Percentiles rank a stretch among this genome's conserved stretches.
Evolutionary conservation across 345 rosid species (phyloP).

Genomic region (Hibiscus trionum): DNA sequence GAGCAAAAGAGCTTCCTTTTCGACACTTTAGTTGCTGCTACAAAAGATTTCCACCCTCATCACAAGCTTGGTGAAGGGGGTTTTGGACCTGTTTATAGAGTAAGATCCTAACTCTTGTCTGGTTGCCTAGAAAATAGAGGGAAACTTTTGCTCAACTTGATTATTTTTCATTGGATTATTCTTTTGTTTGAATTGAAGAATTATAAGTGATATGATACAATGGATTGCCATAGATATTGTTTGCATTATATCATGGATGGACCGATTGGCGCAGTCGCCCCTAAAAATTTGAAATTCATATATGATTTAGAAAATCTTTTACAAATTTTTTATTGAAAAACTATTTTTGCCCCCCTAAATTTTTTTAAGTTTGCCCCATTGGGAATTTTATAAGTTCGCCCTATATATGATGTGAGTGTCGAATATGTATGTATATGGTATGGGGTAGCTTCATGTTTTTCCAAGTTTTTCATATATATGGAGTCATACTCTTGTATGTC

Average conservation of each 20-base stretch:
- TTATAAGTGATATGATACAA: not conserved
- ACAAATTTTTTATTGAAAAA: too few species aligned
- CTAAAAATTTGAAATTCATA: too few species aligned
- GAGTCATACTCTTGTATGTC: too few species aligned
- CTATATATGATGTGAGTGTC: not conserved
- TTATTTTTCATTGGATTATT: not conserved
- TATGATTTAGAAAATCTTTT: too few species aligned
- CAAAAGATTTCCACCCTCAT: constrained; percentile 59
- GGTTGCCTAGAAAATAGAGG: constrained; percentile 13
- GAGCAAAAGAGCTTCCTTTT: constrained; percentile 76
- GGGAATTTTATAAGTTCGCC: too few species aligned
- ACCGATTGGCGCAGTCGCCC: too few species aligned
- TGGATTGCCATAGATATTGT: not conserved
- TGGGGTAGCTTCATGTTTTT: not conserved
- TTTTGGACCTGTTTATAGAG: constrained; percentile 92
- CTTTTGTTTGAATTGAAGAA: not conserved
- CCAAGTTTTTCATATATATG: not conserved
- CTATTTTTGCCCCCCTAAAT: too few species aligned
- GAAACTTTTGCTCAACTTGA: not conserved
- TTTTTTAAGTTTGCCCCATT: too few species aligned
- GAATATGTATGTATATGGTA: too few species aligned
- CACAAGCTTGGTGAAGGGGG: constrained; percentile 98
- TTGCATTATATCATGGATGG: not conserved
- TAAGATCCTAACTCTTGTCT: constrained; percentile 17
- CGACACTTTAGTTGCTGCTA: constrained; percentile 60